Conservation (phyloP, 495 filamentous ascomycete genomes). For the Hypoxylon fragiforme region DNA sequence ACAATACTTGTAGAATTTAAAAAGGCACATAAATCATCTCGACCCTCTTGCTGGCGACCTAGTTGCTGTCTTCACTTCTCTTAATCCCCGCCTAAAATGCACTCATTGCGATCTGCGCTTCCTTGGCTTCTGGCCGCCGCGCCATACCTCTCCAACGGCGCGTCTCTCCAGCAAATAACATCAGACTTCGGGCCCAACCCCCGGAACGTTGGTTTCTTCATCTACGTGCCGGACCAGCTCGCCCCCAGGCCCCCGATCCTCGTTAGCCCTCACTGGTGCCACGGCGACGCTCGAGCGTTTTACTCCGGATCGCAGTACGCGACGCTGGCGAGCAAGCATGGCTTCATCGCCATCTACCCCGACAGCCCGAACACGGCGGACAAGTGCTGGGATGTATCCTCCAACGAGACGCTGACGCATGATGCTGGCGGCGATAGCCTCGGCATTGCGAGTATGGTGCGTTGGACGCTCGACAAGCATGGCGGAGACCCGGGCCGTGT, state of each 20-base stretch:
- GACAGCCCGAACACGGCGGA: conserved; percentile 51
- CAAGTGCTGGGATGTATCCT: conserved; percentile 63
- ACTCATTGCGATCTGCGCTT: neutral
- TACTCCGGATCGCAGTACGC: conserved; percentile 45
- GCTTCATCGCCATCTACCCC: conserved; percentile 60
- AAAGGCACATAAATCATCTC: neutral
- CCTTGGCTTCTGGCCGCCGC: conserved; percentile 8
- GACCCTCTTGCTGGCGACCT: neutral
- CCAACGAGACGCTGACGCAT: conserved; percentile 55
- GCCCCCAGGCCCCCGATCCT: conserved; percentile 57
- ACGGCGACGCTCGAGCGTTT: conserved; percentile 41
- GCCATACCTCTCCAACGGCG: conserved; percentile 15
- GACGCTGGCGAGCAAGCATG: conserved; percentile 53
- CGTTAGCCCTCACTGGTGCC: conserved; percentile 61
- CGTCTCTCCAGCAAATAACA: conserved; percentile 41
- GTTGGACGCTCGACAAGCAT: conserved; percentile 49
- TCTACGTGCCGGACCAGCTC: conserved; percentile 57
- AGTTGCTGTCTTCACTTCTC: too few species aligned
- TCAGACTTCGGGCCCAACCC: conserved; percentile 52
- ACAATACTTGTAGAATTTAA: neutral
- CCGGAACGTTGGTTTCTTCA: conserved; percentile 55
- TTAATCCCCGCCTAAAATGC: too few species aligned
- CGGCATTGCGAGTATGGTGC: conserved; percentile 65
- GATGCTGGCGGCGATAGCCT: conserved; percentile 62
- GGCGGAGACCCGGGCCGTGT: conserved; percentile 48